Evolutionary conservation across 2,329 filamentous ascomycete species (phyloP), one percentile per base, ranked within the genome.

Genomic region (Fusarium newnesense): DNA sequence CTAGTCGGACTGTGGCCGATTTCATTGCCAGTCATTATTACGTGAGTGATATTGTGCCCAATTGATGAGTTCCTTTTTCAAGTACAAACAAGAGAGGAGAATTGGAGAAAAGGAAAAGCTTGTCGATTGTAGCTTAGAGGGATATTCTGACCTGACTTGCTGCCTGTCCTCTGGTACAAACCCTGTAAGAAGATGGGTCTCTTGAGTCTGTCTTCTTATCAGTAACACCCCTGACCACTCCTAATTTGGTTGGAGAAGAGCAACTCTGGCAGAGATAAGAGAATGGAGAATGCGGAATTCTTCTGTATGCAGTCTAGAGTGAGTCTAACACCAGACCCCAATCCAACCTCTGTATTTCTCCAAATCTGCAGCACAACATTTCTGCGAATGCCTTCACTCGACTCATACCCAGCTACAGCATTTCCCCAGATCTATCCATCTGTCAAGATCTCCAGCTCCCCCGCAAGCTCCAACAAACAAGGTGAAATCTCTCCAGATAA

Each of bases 401-500:
- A 26, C 40, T 69, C 8, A 18, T 37, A 36, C 24, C 11, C 15
- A 42, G 15, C 36, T 16, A 30, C 50, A 40, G 19, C 12, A 24
- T 18, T 54, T 54, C 50, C 50, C 34, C 50, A 42, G 36, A 54
- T 42, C 26, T 54, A 18, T 18, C 36, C 24, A 30, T 54, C 19
- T 54, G 26, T 36, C 37, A 39, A 50, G 70, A 62, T 69, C 57
- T 58, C 44, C 40, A 8, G 26, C 64, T 58, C 46, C 72, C 58
- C 64, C 58, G 40, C 53, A 67, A 68, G 65, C 71, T 76, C 75
- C 75, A 77, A 71, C 47, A 73, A 69, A 71, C 67, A 69, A 75
- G 59, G 56, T 39, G n/a, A 47, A 65, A 60, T 54, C 50, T 69
- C 71, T 72, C 60, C 60, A 73, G 56, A 60, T 70, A 16, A 26